phyloP scores from a whole-genome alignment of 225 moss, liverwort and hornwort species.

The Takakia lepidozioides region DNA sequence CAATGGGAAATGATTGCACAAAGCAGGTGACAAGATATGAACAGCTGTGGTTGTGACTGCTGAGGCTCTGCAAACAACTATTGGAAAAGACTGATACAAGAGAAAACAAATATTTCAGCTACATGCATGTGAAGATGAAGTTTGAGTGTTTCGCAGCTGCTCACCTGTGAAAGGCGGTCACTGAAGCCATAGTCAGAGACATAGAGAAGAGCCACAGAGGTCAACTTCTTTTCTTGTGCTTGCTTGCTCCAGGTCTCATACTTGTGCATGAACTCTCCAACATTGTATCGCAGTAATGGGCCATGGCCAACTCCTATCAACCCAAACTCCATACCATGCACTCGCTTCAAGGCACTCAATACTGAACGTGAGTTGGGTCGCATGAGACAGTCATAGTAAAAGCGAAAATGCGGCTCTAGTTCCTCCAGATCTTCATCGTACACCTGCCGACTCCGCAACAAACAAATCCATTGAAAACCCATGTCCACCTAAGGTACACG shows the following conservation, averaged over 20 bases:
- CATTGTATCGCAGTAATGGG: conserved; percentile 71
- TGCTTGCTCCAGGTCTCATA: conserved; percentile 86
- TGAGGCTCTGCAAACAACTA: no score
- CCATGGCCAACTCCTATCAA: conserved; percentile 80
- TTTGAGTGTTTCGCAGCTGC: neutral
- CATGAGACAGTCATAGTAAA: conserved; percentile 98
- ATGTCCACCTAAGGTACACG: no score
- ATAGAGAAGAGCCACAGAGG: conserved; percentile 75
- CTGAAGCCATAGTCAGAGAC: conserved; percentile 88
- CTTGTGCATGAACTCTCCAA: conserved; percentile 61
- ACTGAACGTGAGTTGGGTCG: conserved; percentile 87
- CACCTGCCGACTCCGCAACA: conserved; percentile 51
- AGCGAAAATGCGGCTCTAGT: conserved; percentile 76
- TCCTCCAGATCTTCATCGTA: conserved; percentile 67
- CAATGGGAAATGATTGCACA: no score
- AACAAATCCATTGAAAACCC: no score
- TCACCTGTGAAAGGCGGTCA: conserved; percentile 87
- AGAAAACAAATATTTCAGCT: no score
- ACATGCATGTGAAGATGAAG: no score
- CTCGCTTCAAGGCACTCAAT: conserved; percentile 63
- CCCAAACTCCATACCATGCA: conserved; percentile 58
- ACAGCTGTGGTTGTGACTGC: no score
- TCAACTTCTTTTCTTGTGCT: conserved; percentile 81
- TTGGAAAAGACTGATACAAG: neutral
- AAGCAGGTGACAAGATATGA: no score